Evolutionary conservation across 768 basidiomycete species (phyloP), one percentile per base, ranked within the genome.

Genomic region (Porpolomopsis calyptriformis): DNA sequence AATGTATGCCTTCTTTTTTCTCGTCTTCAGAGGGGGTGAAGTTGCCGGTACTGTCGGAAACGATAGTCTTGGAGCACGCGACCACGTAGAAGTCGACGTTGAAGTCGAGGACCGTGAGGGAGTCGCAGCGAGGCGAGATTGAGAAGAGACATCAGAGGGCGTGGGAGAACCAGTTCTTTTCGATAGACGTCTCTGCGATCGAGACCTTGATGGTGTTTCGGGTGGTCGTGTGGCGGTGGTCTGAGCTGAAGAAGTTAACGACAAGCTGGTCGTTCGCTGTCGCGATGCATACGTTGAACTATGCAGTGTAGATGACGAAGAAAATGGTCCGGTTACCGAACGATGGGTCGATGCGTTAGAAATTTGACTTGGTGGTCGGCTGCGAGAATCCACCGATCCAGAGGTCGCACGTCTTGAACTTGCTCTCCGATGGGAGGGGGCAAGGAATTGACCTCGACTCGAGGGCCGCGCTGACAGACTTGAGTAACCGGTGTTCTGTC

Each of bases 251-350:
- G 31, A 25, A 19, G 43, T 60, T 48, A 68, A 61, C 35, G 69
- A 72, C 9, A 82, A 60, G 57, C 87, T 90, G 25, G 71, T 64
- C 18, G 86, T 88, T 18, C 88, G 74, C 55, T 90, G 88, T 24
- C 88, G 77, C n/a, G 88, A 90, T 25, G 88, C 73, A 59, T 80
- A 86, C 6, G 88, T 91, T 3, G 87, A 72, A 24, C 68, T 67
- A 49, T 73, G 71, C 16, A 85, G 42, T 16, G 72, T 64, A n/a
- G 68, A 53, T 33, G 59, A 24, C 9, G 46, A 33, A 26, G 36
- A 60, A 47, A 74, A 61, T 8, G 84, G 78, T 22, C 85, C 85
- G 18, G 87, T 87, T 14, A 80, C 76, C 12, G 85, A 83, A 44
- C 88, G 76, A 44, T 58, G 67, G 3, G 72, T 65, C 2, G 79